Percentiles rank a stretch among this genome's conserved stretches.
phyloP scores from a whole-genome alignment of 345 rosid genomes.

The Clarkia xantiana region DNA sequence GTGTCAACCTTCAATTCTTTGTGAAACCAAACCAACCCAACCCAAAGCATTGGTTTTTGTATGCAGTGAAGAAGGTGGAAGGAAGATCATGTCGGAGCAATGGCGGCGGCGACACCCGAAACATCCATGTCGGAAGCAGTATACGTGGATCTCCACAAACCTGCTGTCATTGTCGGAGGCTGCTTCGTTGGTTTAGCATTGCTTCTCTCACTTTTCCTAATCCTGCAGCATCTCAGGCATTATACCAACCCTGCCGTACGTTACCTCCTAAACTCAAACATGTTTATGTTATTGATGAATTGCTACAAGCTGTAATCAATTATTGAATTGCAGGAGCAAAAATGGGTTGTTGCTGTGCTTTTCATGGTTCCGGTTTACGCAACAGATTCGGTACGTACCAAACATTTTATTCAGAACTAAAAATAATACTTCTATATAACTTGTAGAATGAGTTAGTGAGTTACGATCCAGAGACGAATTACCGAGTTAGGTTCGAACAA shows the following conservation, averaged over 20 bases:
- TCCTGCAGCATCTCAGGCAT: conserved; percentile 58
- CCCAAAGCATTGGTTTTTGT: too few relatives aligned
- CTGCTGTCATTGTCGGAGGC: conserved; percentile 50
- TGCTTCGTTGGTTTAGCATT: conserved; percentile 48
- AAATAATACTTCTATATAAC: too few relatives aligned
- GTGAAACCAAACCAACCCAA: too few relatives aligned
- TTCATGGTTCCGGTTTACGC: conserved; percentile 90
- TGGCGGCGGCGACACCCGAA: conserved; percentile 16
- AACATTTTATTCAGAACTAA: too few relatives aligned
- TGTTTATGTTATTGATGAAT: too few relatives aligned
- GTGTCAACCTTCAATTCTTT: too few relatives aligned
- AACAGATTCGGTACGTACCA: conserved; percentile 53
- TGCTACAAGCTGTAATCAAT: background rate
- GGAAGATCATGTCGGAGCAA: conserved; percentile 12
- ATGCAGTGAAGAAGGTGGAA: too few relatives aligned
- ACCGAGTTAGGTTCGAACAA: too few relatives aligned
- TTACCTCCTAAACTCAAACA: too few relatives aligned
- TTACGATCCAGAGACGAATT: too few relatives aligned
- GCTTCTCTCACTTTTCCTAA: conserved; percentile 36
- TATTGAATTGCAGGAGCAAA: conserved; percentile 51
- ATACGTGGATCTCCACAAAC: conserved; percentile 33
- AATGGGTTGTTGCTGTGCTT: conserved; percentile 65
- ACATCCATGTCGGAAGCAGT: conserved; percentile 9
- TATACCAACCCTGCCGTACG: conserved; percentile 64
- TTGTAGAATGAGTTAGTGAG: too few relatives aligned